Percentiles rank a stretch among this genome's conserved stretches.
phyloP scores from a whole-genome alignment of 108 stramenopile species.

The Bacterosira constricta region DNA sequence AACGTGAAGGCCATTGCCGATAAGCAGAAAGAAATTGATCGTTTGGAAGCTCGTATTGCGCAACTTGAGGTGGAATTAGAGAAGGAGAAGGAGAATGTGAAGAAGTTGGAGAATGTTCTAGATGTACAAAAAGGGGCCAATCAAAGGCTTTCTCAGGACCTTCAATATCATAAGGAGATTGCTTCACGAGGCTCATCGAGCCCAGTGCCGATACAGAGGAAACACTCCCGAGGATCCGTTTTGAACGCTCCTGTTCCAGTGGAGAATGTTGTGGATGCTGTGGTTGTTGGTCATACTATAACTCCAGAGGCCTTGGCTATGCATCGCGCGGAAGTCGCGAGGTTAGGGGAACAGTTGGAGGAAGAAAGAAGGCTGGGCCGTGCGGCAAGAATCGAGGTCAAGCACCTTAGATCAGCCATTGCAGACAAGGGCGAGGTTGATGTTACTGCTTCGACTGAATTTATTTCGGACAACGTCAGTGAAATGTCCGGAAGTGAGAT shows the following conservation, averaged over 20 bases:
- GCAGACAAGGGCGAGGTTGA: constrained; percentile 75
- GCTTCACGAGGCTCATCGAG: constrained; percentile 16
- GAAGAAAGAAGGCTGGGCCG: constrained; percentile 72
- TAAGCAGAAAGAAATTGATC: constrained; percentile 73
- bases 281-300: constrained; percentile 59
- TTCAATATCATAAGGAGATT: constrained; percentile 47
- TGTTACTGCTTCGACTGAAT: constrained; percentile 49
- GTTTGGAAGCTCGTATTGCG: constrained; percentile 73
- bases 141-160: constrained; percentile 29
- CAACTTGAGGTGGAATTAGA: constrained; percentile 75
- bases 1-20: constrained; percentile 60
- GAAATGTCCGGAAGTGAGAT: constrained; percentile 51
- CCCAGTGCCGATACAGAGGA: constrained; percentile 12
- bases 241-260: constrained; percentile 15
- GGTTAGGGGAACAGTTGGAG: constrained; percentile 75
- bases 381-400: constrained; percentile 82
- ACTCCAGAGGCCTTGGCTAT: constrained; percentile 76
- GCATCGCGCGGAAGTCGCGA: constrained; percentile 68
- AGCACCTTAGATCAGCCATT: constrained; percentile 73
- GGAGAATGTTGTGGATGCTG: constrained; percentile 44
- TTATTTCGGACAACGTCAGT: constrained; percentile 46
- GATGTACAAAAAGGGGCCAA: constrained; percentile 48
- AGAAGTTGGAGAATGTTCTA: constrained; percentile 72
- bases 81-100: constrained; percentile 69
- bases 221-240: constrained; percentile 12